A percentile compares a stretch with the other conserved stretches of the same genome.
phyloP scores from a whole-genome alignment of 176 grass and related monocot species.

The Triticum urartu region DNA sequence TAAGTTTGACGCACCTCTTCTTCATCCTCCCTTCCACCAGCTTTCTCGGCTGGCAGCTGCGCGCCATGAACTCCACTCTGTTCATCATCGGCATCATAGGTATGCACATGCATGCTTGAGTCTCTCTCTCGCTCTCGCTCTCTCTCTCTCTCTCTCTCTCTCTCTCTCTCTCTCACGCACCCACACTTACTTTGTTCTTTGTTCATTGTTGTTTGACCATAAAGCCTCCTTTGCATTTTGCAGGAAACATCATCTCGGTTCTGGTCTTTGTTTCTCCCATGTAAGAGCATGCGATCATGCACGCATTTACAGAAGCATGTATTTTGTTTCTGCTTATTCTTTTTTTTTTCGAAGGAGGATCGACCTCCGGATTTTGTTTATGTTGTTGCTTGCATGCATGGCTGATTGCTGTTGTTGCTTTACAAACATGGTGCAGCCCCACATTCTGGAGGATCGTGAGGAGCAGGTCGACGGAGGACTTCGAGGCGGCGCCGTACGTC shows the following conservation, averaged over 20 bases:
- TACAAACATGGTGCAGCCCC: slow-evolving; percentile 6
- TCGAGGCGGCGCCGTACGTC: slow-evolving; percentile 51
- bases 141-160: background rate
- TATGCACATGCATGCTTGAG: background rate
- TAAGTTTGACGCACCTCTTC: background rate
- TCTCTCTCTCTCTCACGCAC: too few relatives aligned
- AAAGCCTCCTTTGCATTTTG: background rate
- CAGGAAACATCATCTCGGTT: slow-evolving; percentile 80
- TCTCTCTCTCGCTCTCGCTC: slow-evolving; percentile 4
- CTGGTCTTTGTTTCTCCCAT: slow-evolving; percentile 72
- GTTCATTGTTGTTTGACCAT: background rate
- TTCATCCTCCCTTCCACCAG: background rate
- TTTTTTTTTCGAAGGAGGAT: too few relatives aligned
- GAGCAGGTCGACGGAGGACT: slow-evolving; percentile 50
- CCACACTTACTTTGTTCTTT: too few relatives aligned
- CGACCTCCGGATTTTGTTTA: background rate
- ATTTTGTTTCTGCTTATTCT: background rate
- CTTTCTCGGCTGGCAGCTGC: background rate
- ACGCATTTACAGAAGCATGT: background rate
- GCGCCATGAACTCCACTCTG: slow-evolving; percentile 52
- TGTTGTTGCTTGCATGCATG: background rate
- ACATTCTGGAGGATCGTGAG: slow-evolving; percentile 60
- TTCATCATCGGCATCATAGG: slow-evolving; percentile 55
- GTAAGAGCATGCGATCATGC: slow-evolving; percentile 20
- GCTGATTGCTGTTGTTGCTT: background rate